These are phyloP conservation scores for Didymella exigua DNA, from an alignment of 2,329 filamentous ascomycete species.

Conservation along the genomic window DNA sequence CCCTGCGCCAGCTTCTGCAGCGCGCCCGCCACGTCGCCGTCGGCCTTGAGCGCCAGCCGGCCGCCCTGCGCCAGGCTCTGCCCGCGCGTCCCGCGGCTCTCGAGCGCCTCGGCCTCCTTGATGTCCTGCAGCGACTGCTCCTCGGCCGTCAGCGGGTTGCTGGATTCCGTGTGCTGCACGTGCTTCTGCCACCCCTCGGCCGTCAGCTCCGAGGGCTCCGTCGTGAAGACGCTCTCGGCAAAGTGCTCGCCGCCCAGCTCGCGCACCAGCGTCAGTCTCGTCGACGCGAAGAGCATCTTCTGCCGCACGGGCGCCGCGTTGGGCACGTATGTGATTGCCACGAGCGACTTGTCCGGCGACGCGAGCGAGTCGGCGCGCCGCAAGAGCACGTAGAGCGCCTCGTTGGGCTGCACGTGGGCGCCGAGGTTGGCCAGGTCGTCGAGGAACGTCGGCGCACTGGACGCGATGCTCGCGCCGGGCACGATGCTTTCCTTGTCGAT, in stretches of 20 bases:
- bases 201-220: slow-evolving; percentile 71
- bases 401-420: slow-evolving; percentile 67
- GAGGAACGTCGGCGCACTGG: slow-evolving; percentile 62
- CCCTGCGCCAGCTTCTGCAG: slow-evolving; percentile 64
- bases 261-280: slow-evolving; percentile 73
- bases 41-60: slow-evolving; percentile 58
- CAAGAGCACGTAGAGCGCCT: slow-evolving; percentile 76
- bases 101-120: slow-evolving; percentile 75
- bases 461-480: slow-evolving; percentile 62
- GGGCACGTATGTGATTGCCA: slow-evolving; percentile 79
- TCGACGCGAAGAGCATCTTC: slow-evolving; percentile 85
- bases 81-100: slow-evolving; percentile 69
- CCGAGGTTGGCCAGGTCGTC: slow-evolving; percentile 68
- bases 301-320: slow-evolving; percentile 78
- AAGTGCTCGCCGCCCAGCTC: slow-evolving; percentile 82
- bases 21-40: slow-evolving; percentile 67
- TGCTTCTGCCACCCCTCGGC: slow-evolving; percentile 73
- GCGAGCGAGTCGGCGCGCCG: slow-evolving; percentile 63
- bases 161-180: slow-evolving; percentile 66
- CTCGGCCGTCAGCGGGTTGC: slow-evolving; percentile 78
- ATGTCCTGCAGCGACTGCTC: slow-evolving; percentile 74
- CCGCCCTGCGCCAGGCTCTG: slow-evolving; percentile 47
- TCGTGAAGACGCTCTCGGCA: slow-evolving; percentile 75
- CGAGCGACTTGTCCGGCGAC: slow-evolving; percentile 53
- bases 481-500: slow-evolving; percentile 71